Base-by-base conservation (phyloP, 805 yeast genomes). In the Nakazawaea wyomingensis region DNA sequence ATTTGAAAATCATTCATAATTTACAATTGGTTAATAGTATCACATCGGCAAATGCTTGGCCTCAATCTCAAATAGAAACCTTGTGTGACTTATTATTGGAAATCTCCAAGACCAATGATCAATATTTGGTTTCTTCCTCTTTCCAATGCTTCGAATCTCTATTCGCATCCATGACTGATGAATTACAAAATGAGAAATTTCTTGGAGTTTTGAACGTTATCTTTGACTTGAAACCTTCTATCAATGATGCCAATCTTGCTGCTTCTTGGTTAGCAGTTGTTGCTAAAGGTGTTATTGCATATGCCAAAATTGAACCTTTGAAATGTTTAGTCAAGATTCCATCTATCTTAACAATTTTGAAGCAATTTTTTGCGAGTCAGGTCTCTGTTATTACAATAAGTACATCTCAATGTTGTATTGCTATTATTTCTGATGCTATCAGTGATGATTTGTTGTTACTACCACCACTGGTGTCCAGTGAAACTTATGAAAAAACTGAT, bases 191-290 rank as follows among this genome's bases (percentile, higher is more conserved):
- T 24, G 84, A 80, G 31, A 82, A 78, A 51, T 82, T 84, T 51
- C 59, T 72, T 10, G 74, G 68, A 43, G 80, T 88, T 9, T 65
- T 88, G 46, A 78, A 83, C 52, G 75, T 85, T 35, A 78, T 93
- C 34, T 76, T 86, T 52, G 85, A 84, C 48, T 70, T 90, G 56
- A 82, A 80, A 51, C 99, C 99, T 4, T 72, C 96, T 1, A 59
- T 76, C 18, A 84, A 82, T 52, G 98, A 93, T 57, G 71, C 82
- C 24, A 90, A 88, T 59, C 72, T 93, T 51, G 88, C 91, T 2
- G 96, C 95, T 11, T 77, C 96, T 10, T 93, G 99, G 99, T 73
- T 89, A 37, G 93, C 95, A 3, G 90, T 86, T 24, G 74, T 86
- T 24, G 89, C 95, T 8, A 86, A 85, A 55, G 90, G 87, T 43